Base-by-base conservation (phyloP, 768 basidiomycete species). In the Hypsizygus marmoreus region DNA sequence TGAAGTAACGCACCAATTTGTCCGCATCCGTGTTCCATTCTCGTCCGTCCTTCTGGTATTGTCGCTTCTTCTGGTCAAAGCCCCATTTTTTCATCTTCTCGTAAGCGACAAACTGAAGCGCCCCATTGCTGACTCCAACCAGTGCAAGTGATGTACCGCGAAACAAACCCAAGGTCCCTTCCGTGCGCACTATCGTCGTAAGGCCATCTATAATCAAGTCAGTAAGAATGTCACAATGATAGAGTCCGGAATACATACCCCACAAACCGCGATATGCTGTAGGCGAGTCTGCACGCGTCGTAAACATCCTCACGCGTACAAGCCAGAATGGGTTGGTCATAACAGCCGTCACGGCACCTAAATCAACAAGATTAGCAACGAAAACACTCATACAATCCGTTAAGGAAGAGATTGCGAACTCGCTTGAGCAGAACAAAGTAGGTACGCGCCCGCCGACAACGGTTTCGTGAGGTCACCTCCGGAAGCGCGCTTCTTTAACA, bases 261-360 rank as follows among this genome's bases (percentile, higher is more conserved):
- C 81, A 86, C 46, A 94, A 72, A 7, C 86, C 83, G 13, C 82
- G 80, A 65, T 97, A 97, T 1, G 92, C 83, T 2, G 64, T 71
- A 7, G 88, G 82, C 31, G 85, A 80, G 44, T 79, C 75, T 22
- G 78, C 65, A 8, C 70, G 71, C 1, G 93, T 87, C 1, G 94
- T 92, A 62, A 97, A 99, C 84, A 97, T 94, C 49, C 97, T 83
- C 7, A 97, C 95, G 71, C 95, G 90, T 44, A 98, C 88, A 11
- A 98, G 88, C 95, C 95, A 98, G 56, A 97, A 82, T 0, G 95
- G 97, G 65, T 99, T 98, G 6, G 95, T 99, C 62, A 97, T 77
- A 58, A 98, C 72, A 1, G 97, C 94, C 3, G 95, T 97, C 13
- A 83, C 84, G 10, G 95, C 90, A 71, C 95, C 95, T 98, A 56